Percentiles rank a stretch among this genome's conserved stretches.
Evolutionary conservation across 176 grass and related monocot species (phyloP).

Genomic region (Eragrostis curvula): DNA sequence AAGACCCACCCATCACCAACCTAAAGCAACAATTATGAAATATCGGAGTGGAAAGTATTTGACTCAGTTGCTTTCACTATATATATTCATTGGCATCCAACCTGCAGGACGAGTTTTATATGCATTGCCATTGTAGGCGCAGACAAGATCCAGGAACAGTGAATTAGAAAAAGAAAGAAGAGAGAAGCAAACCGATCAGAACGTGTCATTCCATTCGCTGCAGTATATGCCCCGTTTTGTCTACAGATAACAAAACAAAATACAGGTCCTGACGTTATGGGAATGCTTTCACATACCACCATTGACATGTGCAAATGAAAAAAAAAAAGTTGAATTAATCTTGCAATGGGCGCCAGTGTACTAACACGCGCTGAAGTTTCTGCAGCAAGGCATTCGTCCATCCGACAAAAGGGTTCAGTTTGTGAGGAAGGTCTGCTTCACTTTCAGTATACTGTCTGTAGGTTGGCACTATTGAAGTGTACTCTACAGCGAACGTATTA

Average conservation of each 20-base stretch:
- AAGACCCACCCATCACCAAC: background rate
- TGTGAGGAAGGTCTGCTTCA: background rate
- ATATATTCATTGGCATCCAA: conserved; percentile 29
- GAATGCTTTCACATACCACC: background rate
- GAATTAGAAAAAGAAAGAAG: background rate
- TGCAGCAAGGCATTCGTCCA: background rate
- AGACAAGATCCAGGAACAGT: conserved; percentile 44
- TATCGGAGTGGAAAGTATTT: background rate
- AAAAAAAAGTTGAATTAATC: background rate
- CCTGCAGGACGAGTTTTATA: conserved; percentile 14
- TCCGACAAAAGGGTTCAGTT: conserved; percentile 15
- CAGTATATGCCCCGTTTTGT: background rate
- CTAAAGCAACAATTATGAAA: background rate
- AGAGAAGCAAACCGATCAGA: conserved; percentile 13
- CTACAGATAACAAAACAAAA: conserved; percentile 20
- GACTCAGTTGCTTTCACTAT: background rate
- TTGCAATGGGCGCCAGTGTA: background rate
- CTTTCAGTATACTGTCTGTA: conserved; percentile 29
- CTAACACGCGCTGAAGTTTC: background rate
- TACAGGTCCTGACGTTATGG: background rate
- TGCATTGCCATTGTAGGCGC: conserved; percentile 20
- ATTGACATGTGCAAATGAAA: background rate
- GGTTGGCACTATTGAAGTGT: background rate
- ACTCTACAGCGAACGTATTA: background rate
- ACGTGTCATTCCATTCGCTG: conserved; percentile 7